Percentiles rank a stretch among this genome's conserved stretches.
phyloP scores from a whole-genome alignment of 2,329 filamentous ascomycete genomes.

The Xylaria polymorpha region DNA sequence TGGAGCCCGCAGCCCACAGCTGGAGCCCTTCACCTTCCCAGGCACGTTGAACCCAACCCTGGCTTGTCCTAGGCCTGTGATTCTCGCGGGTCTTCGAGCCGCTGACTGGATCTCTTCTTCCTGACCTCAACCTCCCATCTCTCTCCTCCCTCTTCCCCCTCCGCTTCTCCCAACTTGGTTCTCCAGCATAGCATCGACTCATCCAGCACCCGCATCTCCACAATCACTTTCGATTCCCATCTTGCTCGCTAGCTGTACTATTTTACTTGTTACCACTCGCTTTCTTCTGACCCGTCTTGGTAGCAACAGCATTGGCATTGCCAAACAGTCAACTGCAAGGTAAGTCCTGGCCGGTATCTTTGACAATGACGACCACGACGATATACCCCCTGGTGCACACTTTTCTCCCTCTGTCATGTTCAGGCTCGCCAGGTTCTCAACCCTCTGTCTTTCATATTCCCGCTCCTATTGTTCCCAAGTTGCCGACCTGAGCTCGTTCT shows the following conservation, averaged over 20 bases:
- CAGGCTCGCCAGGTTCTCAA: background rate
- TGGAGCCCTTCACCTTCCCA: constrained; percentile 28
- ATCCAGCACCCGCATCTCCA: constrained; percentile 53
- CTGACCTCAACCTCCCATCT: constrained; percentile 36
- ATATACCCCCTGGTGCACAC: background rate
- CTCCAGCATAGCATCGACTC: constrained; percentile 61
- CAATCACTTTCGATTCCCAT: constrained; percentile 61
- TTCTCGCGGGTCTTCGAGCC: constrained; percentile 13
- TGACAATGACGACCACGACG: background rate
- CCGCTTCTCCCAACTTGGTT: constrained; percentile 46
- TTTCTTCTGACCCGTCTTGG: constrained; percentile 59
- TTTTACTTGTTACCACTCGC: constrained; percentile 67
- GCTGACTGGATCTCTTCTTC: constrained; percentile 20
- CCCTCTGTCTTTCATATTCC: background rate
- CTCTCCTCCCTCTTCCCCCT: constrained; percentile 35
- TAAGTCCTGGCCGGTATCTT: constrained; percentile 13
- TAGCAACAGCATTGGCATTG: constrained; percentile 55
- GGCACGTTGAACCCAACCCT: background rate
- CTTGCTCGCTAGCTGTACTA: constrained; percentile 71
- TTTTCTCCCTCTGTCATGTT: background rate
- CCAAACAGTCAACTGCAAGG: constrained; percentile 39
- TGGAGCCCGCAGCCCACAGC: background rate
- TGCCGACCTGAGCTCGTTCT: background rate
- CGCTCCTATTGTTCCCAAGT: background rate
- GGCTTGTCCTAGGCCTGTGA: constrained; percentile 22